These are phyloP conservation scores for Candida boidinii DNA, from an alignment of 805 yeast species.

Conservation along the genomic window DNA sequence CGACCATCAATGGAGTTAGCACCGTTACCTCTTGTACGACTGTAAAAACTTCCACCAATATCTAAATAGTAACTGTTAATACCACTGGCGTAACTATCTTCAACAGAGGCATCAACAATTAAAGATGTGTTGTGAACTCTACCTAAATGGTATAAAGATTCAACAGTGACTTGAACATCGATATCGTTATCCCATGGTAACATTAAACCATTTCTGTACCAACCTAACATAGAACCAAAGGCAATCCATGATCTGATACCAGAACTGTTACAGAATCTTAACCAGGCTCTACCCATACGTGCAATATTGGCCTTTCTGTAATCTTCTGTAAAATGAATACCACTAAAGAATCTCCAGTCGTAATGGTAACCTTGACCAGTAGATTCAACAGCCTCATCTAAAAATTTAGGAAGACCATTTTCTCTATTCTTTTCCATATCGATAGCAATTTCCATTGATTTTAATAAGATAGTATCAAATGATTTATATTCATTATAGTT, in stretches of 20 bases:
- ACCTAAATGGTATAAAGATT: constrained; percentile 36
- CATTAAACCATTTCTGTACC: constrained; percentile 54
- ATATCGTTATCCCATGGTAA: constrained; percentile 65
- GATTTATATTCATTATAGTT: constrained; percentile 2
- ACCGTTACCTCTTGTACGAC: constrained; percentile 43
- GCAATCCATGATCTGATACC: constrained; percentile 54
- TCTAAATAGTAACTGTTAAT: constrained; percentile 48
- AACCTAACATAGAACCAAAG: constrained; percentile 56
- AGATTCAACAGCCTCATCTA: constrained; percentile 27
- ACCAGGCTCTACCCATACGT: constrained; percentile 42
- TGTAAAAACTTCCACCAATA: constrained; percentile 38
- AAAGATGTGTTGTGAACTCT: constrained; percentile 40
- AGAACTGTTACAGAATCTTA: constrained; percentile 35
- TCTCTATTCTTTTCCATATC: constrained; percentile 7
- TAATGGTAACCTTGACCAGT: constrained; percentile 29
- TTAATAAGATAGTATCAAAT: constrained; percentile 13
- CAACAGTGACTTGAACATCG: constrained; percentile 55
- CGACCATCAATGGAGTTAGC: constrained; percentile 57
- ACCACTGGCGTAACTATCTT: constrained; percentile 31
- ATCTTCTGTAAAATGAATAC: constrained; percentile 30
- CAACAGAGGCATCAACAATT: constrained; percentile 29
- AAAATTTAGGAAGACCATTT: constrained; percentile 19
- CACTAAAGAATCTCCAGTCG: constrained; percentile 48
- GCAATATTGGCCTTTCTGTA: constrained; percentile 33
- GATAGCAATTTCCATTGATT: constrained; percentile 10